Conservation (phyloP, 1,284 basidiomycete genomes). For the Irpex rosettiformis region DNA sequence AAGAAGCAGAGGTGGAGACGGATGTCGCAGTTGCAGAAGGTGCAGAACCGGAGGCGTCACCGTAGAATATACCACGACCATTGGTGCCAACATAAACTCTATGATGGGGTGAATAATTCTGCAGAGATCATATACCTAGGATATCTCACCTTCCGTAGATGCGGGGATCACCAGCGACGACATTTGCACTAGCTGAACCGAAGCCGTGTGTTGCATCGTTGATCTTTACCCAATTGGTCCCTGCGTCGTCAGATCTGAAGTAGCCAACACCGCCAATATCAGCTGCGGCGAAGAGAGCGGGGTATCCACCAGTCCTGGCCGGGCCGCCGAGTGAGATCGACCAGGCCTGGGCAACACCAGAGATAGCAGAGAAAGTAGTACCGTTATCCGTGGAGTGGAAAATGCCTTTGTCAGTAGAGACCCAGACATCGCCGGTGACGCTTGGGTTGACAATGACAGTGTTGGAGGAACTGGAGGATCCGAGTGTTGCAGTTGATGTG, state of each 20-base stretch:
- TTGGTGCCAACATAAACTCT: constrained; percentile 66
- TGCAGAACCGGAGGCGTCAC: constrained; percentile 29
- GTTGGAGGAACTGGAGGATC: constrained; percentile 43
- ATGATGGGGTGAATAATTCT: too few relatives aligned
- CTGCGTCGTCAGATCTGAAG: constrained; percentile 57
- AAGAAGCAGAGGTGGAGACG: neutral
- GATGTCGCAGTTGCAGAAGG: neutral
- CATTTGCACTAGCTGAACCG: constrained; percentile 44
- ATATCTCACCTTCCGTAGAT: constrained; percentile 47
- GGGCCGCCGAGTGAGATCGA: constrained; percentile 57
- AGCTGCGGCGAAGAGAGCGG: constrained; percentile 55
- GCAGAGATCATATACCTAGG: too few relatives aligned
- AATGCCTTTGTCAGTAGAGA: constrained; percentile 56
- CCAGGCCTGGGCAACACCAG: constrained; percentile 50
- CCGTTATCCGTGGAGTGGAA: constrained; percentile 62
- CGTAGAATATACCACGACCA: constrained; percentile 60
- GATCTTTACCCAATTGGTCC: constrained; percentile 58
- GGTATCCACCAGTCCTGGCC: constrained; percentile 46
- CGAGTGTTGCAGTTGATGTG: constrained; percentile 37
- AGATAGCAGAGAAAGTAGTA: constrained; percentile 44
- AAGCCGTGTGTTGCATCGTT: constrained; percentile 62
- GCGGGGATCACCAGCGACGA: constrained; percentile 50
- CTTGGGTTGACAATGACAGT: constrained; percentile 52
- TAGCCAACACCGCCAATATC: constrained; percentile 48
- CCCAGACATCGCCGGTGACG: constrained; percentile 55